Evolutionary conservation across 768 basidiomycete species (phyloP), one percentile per base, ranked within the genome.

Genomic region (Auricularia auricula-judae): DNA sequence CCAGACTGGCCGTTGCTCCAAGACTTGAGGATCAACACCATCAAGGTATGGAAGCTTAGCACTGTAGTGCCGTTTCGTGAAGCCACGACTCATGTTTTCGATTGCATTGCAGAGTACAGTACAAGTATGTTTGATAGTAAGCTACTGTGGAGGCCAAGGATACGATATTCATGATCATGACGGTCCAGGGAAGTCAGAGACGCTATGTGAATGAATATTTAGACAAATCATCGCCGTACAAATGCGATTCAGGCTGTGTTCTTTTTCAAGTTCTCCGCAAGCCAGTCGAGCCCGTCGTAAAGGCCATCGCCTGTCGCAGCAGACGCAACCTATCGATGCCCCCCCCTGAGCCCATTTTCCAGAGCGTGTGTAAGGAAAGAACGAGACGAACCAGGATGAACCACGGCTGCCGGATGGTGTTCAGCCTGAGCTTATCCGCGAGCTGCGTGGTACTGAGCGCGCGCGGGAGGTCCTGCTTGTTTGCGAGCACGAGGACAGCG

Each of bases 271-370:
- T 42, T 42, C 83, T 51, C 33, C 69, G 88, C 89, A 84, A 93
- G 79, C 96, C 94, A 98, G 80, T 98, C 95, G 70, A 97, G 82
- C 77, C 96, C 96, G 79, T 98, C 96, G 76, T 98, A 98, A 65
- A 98, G 82, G 80, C 97, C 97, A 74, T 98, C 97, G 69, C 96
- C 97, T 70, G 91, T 94, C 54, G 97, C 97, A 64, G 97, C 97
- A 74, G 95, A 99, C 54, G 97, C 94, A 69, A 96, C 92, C 91
- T 99, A 77, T 66, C 73, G 23, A 5, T 18, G 56, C 29, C 29
- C 29, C 36, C 21, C n/a, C 42, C 51, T 36, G 63, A 36, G 18
- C 39, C 44, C 29, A 29, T 29, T 29, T 29, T 2, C 29, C 29
- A 29, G 29, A 29, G 29, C 29, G 29, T 29, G 29, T 29, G 29